Base-by-base conservation (phyloP, 495 filamentous ascomycete genomes). In the Neurospora sp. region DNA sequence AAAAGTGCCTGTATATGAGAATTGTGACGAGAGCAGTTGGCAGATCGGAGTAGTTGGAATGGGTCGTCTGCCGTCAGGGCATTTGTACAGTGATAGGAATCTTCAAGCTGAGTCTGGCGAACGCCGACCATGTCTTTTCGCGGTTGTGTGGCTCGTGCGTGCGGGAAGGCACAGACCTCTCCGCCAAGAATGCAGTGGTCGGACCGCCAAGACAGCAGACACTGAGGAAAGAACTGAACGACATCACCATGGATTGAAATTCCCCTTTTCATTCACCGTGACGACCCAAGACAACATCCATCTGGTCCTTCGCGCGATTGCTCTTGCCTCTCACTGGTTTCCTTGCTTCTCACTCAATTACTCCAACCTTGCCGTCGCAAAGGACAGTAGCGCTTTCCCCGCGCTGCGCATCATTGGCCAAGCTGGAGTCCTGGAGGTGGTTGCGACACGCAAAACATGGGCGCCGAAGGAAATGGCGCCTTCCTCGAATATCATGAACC, bases 401-500 rank as follows among this genome's bases (percentile, higher is more conserved):
- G 45, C 20, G 45, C 45, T 53, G 45, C 45, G 45, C 45, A 53
- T 14, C 9, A 31, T 59, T 27, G 20, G 48, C n/a, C 53, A 73
- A 73, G 31, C 59, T 71, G 68, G 53, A 45, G 71, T 71, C 37
- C 42, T 18, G 10, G 27, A 27, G 27, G 27, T 27, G 27, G 4
- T 14, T 27, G 48, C 45, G 45, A 53, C 20, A 53, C 9, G 10
- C 40, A 22, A 9, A 27, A 18, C 14, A 70, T 69, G 41, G n/a
- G 31, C 68, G 59, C 59, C 40, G 20, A 27, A 16, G 48, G 40
- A 70, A 74, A 71, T 72, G 75, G 72, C 68, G 74, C 74, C 7
- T 79, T 76, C 48, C 69, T 76, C 40, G 70, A 70, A 20, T 79
- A 79, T 74, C 76, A 74, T 75, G 76, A 78, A 53, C 75, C 77